A percentile compares a stretch with the other conserved stretches of the same genome.
Evolutionary conservation across 2,329 filamentous ascomycete species (phyloP).

Genomic region (Macroventuria anomochaeta): DNA sequence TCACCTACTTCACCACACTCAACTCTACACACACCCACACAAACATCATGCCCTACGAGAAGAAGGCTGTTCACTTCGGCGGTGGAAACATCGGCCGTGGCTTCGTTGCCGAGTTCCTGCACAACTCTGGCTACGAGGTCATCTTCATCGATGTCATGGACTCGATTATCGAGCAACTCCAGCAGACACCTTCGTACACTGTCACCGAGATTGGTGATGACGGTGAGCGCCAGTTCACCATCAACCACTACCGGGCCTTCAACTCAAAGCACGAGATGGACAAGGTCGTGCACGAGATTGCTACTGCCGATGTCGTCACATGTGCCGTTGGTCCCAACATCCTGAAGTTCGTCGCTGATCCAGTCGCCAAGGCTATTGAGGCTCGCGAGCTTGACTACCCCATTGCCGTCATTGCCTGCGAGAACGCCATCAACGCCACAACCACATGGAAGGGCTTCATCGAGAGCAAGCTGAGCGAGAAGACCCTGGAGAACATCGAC

Average conservation of each 20-base stretch:
- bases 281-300: conserved; percentile 83
- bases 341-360: conserved; percentile 93
- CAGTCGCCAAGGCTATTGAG: conserved; percentile 93
- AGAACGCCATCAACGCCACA: conserved; percentile 96
- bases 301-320: conserved; percentile 87
- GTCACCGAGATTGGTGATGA: conserved; percentile 92
- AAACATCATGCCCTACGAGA: conserved; percentile 47
- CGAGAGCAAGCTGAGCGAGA: conserved; percentile 72
- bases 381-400: conserved; percentile 71
- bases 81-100: conserved; percentile 62
- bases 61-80: conserved; percentile 61
- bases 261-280: conserved; percentile 88
- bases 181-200: conserved; percentile 77
- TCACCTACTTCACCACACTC: conserved; percentile 5
- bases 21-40: conserved; percentile 1
- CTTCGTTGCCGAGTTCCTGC: conserved; percentile 70
- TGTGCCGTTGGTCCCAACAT: conserved; percentile 97
- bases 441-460: conserved; percentile 85
- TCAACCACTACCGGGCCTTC: conserved; percentile 96
- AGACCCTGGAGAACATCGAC: conserved; percentile 71
- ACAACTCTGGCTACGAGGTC: conserved; percentile 94
- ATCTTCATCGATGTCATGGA: conserved; percentile 96
- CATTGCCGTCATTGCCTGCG: conserved; percentile 92
- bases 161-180: conserved; percentile 77
- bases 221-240: conserved; percentile 78